phyloP scores from a whole-genome alignment of 1,284 basidiomycete species.

The Filobasidium uniguttulatum region DNA sequence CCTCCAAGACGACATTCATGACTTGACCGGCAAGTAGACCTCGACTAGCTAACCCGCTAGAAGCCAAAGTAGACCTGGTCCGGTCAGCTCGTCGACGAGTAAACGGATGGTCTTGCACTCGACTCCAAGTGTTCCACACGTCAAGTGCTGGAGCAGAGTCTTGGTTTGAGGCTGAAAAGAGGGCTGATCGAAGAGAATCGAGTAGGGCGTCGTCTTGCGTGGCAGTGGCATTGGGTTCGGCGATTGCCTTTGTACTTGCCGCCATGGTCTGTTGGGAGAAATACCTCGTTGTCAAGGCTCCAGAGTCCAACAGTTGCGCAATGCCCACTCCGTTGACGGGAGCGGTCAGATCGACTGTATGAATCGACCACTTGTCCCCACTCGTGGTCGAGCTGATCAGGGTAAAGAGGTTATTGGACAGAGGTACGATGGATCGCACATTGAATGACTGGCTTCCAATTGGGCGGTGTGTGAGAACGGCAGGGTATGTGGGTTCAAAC shows the following conservation, averaged over 20 bases:
- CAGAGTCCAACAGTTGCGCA: slow-evolving; percentile 12
- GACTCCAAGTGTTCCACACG: not conserved
- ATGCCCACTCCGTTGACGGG: slow-evolving; percentile 13
- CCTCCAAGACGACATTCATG: slow-evolving; percentile 3
- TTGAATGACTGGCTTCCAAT: not conserved
- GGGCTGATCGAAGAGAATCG: slow-evolving; percentile 1
- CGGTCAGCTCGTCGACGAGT: not conserved
- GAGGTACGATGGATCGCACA: slow-evolving; percentile 4
- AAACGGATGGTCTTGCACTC: not conserved
- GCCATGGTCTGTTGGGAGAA: not conserved
- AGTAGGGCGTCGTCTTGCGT: slow-evolving; percentile 7
- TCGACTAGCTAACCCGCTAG: not conserved
- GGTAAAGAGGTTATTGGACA: not conserved
- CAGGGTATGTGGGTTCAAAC: slow-evolving; percentile 14
- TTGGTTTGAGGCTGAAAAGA: not conserved
- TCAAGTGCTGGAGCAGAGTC: not conserved
- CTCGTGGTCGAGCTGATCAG: not conserved
- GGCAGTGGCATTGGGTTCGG: not conserved
- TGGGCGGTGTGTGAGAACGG: slow-evolving; percentile 11
- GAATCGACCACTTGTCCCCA: slow-evolving; percentile 6
- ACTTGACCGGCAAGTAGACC: slow-evolving; percentile 3
- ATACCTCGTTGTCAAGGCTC: slow-evolving; percentile 3
- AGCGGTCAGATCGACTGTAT: slow-evolving; percentile 7
- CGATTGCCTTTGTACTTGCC: not conserved
- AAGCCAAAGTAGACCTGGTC: not conserved